A percentile compares a stretch with the other conserved stretches of the same genome.
phyloP scores from a whole-genome alignment of 306 rosid genomes.

The Psophocarpus tetragonolobus region DNA sequence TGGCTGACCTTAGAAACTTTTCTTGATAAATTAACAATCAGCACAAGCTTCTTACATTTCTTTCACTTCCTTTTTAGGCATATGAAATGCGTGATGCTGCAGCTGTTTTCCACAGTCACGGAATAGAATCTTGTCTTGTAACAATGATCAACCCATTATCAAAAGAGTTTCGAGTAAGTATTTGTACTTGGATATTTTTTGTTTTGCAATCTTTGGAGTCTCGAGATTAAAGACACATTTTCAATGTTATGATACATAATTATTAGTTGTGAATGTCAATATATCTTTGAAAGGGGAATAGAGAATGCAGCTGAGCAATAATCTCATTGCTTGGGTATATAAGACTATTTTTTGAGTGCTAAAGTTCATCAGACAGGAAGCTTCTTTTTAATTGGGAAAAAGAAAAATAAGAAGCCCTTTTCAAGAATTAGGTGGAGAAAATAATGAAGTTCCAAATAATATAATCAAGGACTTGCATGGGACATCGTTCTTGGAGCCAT shows the following conservation, averaged over 20 bases:
- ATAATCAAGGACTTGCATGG: not conserved
- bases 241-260: constrained; percentile 5
- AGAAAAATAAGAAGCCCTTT: not conserved
- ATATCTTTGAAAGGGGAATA: constrained; percentile 14
- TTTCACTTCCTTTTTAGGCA: constrained; percentile 56
- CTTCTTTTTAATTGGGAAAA: no score
- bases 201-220: not conserved
- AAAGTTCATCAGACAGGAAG: not conserved
- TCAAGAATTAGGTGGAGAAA: not conserved
- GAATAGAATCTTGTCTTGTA: constrained; percentile 86
- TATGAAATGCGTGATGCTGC: constrained; percentile 83
- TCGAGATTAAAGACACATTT: constrained; percentile 26
- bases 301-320: constrained; percentile 12
- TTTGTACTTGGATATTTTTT: not conserved
- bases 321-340: constrained; percentile 4
- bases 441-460: constrained; percentile 1
- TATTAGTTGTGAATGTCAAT: not conserved
- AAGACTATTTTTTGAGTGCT: constrained; percentile 1
- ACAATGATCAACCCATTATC: constrained; percentile 86
- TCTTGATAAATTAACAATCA: constrained; percentile 10
- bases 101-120: constrained; percentile 92
- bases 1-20: constrained; percentile 13
- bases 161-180: constrained; percentile 91
- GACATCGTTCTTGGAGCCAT: constrained; percentile 34
- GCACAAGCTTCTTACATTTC: not conserved